A percentile compares a stretch with the other conserved stretches of the same genome.
These are phyloP conservation scores for Gossypium gossypioides DNA, from an alignment of 441 rosid genomes.

Conservation along the genomic window DNA sequence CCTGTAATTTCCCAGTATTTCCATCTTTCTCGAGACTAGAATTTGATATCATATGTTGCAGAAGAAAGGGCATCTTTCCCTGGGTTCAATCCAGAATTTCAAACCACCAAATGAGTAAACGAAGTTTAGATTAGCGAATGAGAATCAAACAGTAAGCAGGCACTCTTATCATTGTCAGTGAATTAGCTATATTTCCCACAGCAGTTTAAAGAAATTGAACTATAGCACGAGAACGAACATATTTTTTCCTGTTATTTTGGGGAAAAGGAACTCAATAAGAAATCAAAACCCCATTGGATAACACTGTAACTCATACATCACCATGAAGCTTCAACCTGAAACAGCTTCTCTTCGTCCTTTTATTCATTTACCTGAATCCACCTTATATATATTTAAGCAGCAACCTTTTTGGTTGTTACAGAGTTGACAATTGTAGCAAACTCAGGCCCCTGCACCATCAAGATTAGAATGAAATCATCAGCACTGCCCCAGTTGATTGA, in stretches of 20 bases:
- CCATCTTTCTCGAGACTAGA: background rate
- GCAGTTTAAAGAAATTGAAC: background rate
- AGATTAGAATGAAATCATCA: background rate
- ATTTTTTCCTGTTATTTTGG: background rate
- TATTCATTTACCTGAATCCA: conserved; percentile 14
- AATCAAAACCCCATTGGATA: conserved; percentile 21
- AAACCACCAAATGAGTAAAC: background rate
- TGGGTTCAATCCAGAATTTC: background rate
- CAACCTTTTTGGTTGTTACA: conserved; percentile 72
- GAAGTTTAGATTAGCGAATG: background rate
- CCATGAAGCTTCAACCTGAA: conserved; percentile 21
- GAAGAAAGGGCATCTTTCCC: background rate
- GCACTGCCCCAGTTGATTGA: background rate
- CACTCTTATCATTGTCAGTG: conserved; percentile 1
- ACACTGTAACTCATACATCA: conserved; percentile 17
- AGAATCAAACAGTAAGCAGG: background rate
- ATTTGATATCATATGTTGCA: background rate
- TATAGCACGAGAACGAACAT: conserved; percentile 37
- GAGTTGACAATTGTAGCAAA: conserved; percentile 91
- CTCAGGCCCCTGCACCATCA: conserved; percentile 72
- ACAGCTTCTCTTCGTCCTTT: conserved; percentile 18
- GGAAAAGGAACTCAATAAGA: conserved; percentile 12
- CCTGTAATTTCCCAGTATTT: background rate
- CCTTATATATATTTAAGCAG: conserved; percentile 41
- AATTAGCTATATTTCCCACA: background rate